phyloP scores from a whole-genome alignment of 2,329 filamentous ascomycete species.

The Plenodomus biglobosus region DNA sequence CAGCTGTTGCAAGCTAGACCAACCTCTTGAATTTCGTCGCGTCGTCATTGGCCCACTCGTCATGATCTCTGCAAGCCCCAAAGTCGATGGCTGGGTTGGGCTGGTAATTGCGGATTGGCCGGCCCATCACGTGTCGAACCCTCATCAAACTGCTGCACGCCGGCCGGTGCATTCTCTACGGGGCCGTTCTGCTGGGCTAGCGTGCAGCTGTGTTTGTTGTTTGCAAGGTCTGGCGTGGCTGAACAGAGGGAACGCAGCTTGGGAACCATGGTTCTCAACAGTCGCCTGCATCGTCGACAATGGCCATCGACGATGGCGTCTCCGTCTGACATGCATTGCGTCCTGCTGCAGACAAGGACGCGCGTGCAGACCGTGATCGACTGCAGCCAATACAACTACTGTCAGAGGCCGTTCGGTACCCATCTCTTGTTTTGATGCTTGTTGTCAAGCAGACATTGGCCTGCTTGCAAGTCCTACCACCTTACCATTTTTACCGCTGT shows the following conservation, averaged over 20 bases:
- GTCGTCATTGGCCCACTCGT: slow-evolving; percentile 23
- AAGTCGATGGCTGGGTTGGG: slow-evolving; percentile 13
- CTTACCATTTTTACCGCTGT: no score
- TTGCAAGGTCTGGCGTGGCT: neutral
- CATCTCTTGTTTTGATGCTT: neutral
- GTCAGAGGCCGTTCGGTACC: neutral
- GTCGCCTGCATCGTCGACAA: neutral
- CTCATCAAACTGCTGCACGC: slow-evolving; percentile 5
- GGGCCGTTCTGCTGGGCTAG: neutral
- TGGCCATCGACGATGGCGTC: neutral
- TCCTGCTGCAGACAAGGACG: slow-evolving; percentile 8
- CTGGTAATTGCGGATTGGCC: slow-evolving; percentile 15
- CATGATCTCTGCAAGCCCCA: slow-evolving; percentile 11
- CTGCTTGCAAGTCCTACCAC: neutral
- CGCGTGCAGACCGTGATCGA: no score
- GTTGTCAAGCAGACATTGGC: neutral
- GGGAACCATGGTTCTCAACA: neutral
- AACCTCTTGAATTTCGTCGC: slow-evolving; percentile 28
- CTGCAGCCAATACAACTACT: neutral
- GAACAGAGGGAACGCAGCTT: neutral
- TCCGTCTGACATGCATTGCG: slow-evolving; percentile 12
- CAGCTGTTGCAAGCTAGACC: slow-evolving; percentile 20
- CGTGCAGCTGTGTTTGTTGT: neutral
- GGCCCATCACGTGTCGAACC: slow-evolving; percentile 14
- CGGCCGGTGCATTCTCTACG: neutral